Percentiles rank a stretch among this genome's conserved stretches.
Conservation (phyloP, 805 yeast genomes). For the Dipodascus geniculatus region DNA sequence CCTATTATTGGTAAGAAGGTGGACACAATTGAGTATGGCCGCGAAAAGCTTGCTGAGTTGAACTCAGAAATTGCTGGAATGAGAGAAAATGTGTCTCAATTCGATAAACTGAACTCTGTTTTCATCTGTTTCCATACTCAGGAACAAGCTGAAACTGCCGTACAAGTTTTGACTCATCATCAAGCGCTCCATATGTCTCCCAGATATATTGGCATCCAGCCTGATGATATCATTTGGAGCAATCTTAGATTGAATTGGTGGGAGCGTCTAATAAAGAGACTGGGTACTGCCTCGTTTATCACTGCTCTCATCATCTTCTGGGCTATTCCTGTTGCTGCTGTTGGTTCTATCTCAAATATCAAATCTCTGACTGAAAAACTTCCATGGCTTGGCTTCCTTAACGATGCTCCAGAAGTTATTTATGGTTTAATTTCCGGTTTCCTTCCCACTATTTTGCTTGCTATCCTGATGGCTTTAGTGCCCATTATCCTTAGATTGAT, state of each 20-base stretch:
- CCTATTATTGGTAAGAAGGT: slow-evolving; percentile 74
- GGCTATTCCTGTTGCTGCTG: slow-evolving; percentile 97
- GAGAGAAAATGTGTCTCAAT: slow-evolving; percentile 43
- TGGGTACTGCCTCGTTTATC: slow-evolving; percentile 45
- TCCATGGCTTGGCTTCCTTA: slow-evolving; percentile 63
- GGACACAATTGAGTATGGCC: slow-evolving; percentile 65
- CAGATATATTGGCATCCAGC: slow-evolving; percentile 51
- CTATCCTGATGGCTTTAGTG: slow-evolving; percentile 73
- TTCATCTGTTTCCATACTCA: slow-evolving; percentile 76
- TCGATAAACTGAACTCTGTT: slow-evolving; percentile 68
- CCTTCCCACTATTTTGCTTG: slow-evolving; percentile 70
- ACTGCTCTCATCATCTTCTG: slow-evolving; percentile 73
- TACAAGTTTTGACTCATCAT: slow-evolving; percentile 53
- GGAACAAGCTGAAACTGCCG: slow-evolving; percentile 79
- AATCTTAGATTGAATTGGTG: slow-evolving; percentile 50
- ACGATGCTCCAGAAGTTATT: slow-evolving; percentile 56
- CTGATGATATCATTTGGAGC: slow-evolving; percentile 78
- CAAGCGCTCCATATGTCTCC: slow-evolving; percentile 33
- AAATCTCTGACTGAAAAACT: slow-evolving; percentile 59
- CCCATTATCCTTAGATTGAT: slow-evolving; percentile 72
- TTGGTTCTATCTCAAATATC: slow-evolving; percentile 85
- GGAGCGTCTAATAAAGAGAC: slow-evolving; percentile 44
- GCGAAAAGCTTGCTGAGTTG: slow-evolving; percentile 53
- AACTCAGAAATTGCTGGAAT: slow-evolving; percentile 49
- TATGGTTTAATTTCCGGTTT: slow-evolving; percentile 82